These are phyloP conservation scores for Penicillium lagena DNA, from an alignment of 495 filamentous ascomycete genomes.

Conservation along the genomic window DNA sequence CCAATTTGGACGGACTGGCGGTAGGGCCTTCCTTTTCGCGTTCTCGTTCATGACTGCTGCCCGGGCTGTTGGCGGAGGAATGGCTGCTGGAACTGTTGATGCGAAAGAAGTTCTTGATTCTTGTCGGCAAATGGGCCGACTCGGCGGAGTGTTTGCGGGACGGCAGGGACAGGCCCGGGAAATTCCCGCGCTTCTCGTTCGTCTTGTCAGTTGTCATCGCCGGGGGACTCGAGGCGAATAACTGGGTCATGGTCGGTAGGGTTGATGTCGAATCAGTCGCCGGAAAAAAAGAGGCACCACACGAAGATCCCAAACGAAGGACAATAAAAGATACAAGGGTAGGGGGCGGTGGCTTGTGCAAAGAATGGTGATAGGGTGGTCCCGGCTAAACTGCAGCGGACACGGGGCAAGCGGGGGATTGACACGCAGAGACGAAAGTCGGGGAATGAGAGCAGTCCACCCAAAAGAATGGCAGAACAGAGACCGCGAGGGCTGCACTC, in stretches of 20 bases:
- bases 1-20: conserved; percentile 33
- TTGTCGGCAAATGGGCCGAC: conserved; percentile 69
- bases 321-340: neutral
- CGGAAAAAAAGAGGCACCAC: neutral
- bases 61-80: conserved; percentile 31
- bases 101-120: conserved; percentile 96
- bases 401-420: neutral
- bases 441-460: conserved; percentile 16
- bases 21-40: conserved; percentile 20
- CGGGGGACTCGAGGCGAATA: conserved; percentile 39
- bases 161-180: conserved; percentile 36
- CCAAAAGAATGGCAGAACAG: conserved; percentile 13
- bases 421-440: too few relatives aligned
- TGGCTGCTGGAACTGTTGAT: conserved; percentile 69
- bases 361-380: conserved; percentile 1
- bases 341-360: neutral
- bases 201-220: conserved; percentile 21
- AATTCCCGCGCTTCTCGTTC: conserved; percentile 43
- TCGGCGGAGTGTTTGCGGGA: conserved; percentile 46
- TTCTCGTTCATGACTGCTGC: conserved; percentile 33
- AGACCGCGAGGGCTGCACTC: conserved; percentile 6
- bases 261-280: neutral
- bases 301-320: neutral
- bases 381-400: conserved; percentile 10
- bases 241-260: conserved; percentile 35